Percentiles rank a stretch among this genome's conserved stretches.
Evolutionary conservation across 2,329 filamentous ascomycete species (phyloP).

Genomic region (Coniella vitis): DNA sequence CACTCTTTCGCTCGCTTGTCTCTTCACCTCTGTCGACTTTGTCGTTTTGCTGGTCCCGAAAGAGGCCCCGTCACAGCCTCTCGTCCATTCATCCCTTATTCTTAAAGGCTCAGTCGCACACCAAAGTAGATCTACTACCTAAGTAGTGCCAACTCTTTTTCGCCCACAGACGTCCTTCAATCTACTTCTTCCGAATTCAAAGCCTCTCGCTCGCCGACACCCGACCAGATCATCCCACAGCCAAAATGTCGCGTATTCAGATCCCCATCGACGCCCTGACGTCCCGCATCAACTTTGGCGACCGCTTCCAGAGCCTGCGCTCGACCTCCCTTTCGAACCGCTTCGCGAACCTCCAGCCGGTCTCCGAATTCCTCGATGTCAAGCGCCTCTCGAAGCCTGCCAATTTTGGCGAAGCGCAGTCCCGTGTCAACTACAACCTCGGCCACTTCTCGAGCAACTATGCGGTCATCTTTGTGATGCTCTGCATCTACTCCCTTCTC

Average conservation of each 20-base stretch:
- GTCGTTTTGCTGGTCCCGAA: not conserved
- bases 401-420: slow-evolving; percentile 86
- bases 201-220: not conserved
- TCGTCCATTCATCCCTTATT: not conserved
- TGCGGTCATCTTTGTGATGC: slow-evolving; percentile 85
- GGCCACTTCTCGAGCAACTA: slow-evolving; percentile 99
- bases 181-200: too few species aligned
- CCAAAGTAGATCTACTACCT: not conserved
- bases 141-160: not conserved
- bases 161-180: too few species aligned
- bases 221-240: too few species aligned
- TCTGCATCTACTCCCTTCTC: slow-evolving; percentile 90
- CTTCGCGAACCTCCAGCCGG: slow-evolving; percentile 85
- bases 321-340: slow-evolving; percentile 71
- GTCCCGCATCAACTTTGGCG: slow-evolving; percentile 77
- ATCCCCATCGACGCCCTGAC: slow-evolving; percentile 89
- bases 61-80: slow-evolving; percentile 16
- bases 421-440: slow-evolving; percentile 93
- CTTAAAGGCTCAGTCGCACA: not conserved
- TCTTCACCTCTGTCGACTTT: not conserved
- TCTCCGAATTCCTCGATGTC: slow-evolving; percentile 91
- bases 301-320: slow-evolving; percentile 79
- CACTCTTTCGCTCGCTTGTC: not conserved
- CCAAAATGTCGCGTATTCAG: slow-evolving; percentile 74
- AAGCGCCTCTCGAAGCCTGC: slow-evolving; percentile 92